phyloP scores from a whole-genome alignment of 192 early-diverging fungal species.

The Backusella sp. region DNA sequence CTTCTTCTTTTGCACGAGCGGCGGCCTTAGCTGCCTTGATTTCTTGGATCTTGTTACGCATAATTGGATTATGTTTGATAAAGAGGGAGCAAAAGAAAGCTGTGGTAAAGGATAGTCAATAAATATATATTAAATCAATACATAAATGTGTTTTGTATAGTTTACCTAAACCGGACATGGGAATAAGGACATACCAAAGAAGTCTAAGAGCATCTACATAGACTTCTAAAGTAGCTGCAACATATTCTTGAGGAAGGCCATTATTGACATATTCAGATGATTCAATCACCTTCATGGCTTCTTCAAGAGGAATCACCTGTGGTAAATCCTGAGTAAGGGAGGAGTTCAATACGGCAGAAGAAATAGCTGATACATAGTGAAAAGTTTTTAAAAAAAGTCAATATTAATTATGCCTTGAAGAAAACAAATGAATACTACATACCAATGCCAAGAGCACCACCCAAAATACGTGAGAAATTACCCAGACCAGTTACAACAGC shows the following conservation, averaged over 20 bases:
- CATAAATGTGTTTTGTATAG: background rate
- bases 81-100: background rate
- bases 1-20: background rate
- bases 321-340: conserved; percentile 23
- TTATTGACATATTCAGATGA: conserved; percentile 20
- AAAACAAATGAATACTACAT: background rate
- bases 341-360: conserved; percentile 31
- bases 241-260: conserved; percentile 21
- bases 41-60: background rate
- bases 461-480: conserved; percentile 35
- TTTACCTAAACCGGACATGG: conserved; percentile 21
- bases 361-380: conserved; percentile 10
- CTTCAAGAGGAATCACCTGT: conserved; percentile 5
- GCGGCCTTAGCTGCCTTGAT: background rate
- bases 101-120: background rate
- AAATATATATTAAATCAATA: background rate
- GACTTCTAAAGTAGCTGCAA: conserved; percentile 10
- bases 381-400: background rate
- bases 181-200: conserved; percentile 28
- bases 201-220: conserved; percentile 25
- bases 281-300: conserved; percentile 8
- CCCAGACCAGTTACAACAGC: conserved; percentile 36
- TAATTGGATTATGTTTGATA: background rate
- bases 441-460: conserved; percentile 36
- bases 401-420: background rate